phyloP scores from a whole-genome alignment of 371 early-diverging fungal genomes.

The Mortierella sp. region DNA sequence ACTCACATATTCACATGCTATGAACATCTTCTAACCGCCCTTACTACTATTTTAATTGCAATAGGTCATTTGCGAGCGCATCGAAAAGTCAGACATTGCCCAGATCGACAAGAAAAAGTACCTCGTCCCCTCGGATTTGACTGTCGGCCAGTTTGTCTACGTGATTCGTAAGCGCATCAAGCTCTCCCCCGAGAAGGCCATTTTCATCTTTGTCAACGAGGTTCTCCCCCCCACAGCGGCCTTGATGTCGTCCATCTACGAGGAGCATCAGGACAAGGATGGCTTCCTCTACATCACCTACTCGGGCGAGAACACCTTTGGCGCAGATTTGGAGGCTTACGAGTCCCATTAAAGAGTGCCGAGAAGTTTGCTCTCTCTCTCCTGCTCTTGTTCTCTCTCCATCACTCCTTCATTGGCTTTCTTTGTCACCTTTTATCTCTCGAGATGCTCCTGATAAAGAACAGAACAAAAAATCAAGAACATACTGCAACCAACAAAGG shows the following conservation, averaged over 20 bases:
- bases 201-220: conserved; percentile 98
- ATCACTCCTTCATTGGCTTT: not conserved
- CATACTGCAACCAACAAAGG: not conserved
- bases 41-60: not conserved
- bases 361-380: not conserved
- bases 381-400: not conserved
- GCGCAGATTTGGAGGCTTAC: conserved; percentile 46
- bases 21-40: not conserved
- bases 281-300: conserved; percentile 95
- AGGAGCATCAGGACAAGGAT: conserved; percentile 96
- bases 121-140: conserved; percentile 96
- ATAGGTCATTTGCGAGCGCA: conserved; percentile 93
- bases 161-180: conserved; percentile 96
- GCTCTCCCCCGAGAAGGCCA: conserved; percentile 96
- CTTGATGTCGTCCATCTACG: conserved; percentile 91
- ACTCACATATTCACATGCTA: not conserved
- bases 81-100: conserved; percentile 95
- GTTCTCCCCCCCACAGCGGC: conserved; percentile 93
- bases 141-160: conserved; percentile 98
- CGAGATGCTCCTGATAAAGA: conserved; percentile 4
- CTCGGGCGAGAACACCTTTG: conserved; percentile 92
- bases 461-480: not conserved
- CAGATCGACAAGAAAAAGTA: conserved; percentile 99
- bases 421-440: conserved; percentile 1
- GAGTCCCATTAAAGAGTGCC: conserved; percentile 23